phyloP scores from a whole-genome alignment of 2,329 filamentous ascomycete species.

The Fusarium bulbicola region DNA sequence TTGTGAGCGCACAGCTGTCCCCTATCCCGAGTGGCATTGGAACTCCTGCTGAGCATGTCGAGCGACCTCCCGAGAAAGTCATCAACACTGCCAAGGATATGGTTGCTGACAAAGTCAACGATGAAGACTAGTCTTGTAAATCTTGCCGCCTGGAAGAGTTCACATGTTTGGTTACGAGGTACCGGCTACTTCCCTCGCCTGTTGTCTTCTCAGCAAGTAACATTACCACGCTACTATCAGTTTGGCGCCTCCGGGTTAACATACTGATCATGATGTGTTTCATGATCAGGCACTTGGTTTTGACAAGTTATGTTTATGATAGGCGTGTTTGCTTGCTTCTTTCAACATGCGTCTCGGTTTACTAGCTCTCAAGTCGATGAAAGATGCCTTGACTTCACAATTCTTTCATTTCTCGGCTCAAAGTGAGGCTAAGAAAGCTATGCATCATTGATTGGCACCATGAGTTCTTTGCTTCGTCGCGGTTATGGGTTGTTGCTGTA shows the following conservation, averaged over 20 bases:
- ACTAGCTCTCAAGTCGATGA: background rate
- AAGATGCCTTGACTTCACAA: background rate
- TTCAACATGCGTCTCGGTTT: constrained; percentile 20
- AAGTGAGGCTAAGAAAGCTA: background rate
- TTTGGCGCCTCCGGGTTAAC: constrained; percentile 6
- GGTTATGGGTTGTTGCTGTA: background rate
- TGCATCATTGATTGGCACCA: background rate
- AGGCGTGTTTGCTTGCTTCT: constrained; percentile 7
- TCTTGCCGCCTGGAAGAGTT: background rate
- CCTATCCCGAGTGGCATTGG: constrained; percentile 59
- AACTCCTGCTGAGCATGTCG: constrained; percentile 55
- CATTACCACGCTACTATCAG: background rate
- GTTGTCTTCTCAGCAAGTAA: background rate
- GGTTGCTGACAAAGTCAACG: constrained; percentile 62
- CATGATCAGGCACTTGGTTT: constrained; percentile 32
- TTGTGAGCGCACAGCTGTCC: constrained; percentile 51
- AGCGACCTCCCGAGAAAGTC: constrained; percentile 58
- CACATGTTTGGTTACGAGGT: background rate
- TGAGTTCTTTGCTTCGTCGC: background rate
- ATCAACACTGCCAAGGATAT: constrained; percentile 60
- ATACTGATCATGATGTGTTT: constrained; percentile 30
- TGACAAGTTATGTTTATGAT: constrained; percentile 1
- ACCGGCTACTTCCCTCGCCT: background rate
- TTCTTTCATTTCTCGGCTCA: background rate
- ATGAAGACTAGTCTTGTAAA: constrained; percentile 55